Evolutionary conservation across 495 filamentous ascomycete genomes (phyloP).

Genomic region (Tetracladium setigerum): DNA sequence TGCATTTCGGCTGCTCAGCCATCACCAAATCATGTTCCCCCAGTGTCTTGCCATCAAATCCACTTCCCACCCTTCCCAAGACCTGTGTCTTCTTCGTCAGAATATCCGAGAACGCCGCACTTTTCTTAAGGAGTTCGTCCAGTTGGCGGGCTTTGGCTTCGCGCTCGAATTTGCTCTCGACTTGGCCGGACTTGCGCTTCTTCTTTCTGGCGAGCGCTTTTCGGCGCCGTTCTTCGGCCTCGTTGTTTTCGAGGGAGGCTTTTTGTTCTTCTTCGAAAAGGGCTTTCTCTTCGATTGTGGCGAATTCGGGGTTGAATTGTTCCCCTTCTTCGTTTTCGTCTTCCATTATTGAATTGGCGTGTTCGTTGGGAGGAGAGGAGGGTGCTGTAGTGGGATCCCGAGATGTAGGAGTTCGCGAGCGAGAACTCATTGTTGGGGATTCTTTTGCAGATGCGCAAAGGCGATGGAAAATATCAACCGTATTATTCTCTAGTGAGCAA

Average conservation of each 20-base stretch:
- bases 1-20: constrained; percentile 74
- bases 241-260: constrained; percentile 37
- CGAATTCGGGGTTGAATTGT: constrained; percentile 5
- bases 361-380: constrained; percentile 30
- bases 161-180: constrained; percentile 37
- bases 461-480: too few species aligned
- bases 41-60: constrained; percentile 44
- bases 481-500: too few species aligned
- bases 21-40: constrained; percentile 72
- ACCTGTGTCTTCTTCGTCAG: constrained; percentile 47
- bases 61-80: constrained; percentile 45
- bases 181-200: constrained; percentile 26
- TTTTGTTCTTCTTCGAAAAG: constrained; percentile 40
- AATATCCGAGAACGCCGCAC: constrained; percentile 38
- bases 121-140: constrained; percentile 33
- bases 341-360: not conserved
- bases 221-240: constrained; percentile 35
- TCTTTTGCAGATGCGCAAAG: too few species aligned
- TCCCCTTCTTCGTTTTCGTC: constrained; percentile 3
- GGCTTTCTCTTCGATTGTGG: constrained; percentile 10
- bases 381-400: constrained; percentile 31
- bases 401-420: constrained; percentile 26
- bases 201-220: constrained; percentile 2
- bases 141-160: constrained; percentile 43
- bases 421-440: constrained; percentile 7